Evolutionary conservation across 441 rosid genomes (phyloP).

Genomic region (Adansonia gregorii): DNA sequence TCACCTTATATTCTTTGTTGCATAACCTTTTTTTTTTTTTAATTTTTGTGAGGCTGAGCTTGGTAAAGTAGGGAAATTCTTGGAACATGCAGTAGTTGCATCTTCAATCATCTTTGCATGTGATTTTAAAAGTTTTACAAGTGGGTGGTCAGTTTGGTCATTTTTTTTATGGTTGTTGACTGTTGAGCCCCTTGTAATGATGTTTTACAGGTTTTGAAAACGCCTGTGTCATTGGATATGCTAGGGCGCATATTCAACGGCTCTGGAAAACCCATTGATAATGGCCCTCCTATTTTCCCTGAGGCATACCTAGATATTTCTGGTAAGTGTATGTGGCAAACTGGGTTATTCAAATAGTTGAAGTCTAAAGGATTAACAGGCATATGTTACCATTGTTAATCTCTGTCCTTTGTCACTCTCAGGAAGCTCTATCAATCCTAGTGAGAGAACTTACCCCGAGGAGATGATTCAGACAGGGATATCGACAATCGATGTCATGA

Average conservation of each 20-base stretch:
- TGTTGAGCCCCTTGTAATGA: conserved; percentile 14
- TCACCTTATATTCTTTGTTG: not conserved
- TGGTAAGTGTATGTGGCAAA: conserved; percentile 43
- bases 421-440: conserved; percentile 97
- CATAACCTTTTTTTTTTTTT: not conserved
- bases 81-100: not conserved
- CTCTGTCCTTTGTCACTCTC: conserved; percentile 21
- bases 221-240: conserved; percentile 17
- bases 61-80: not conserved
- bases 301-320: conserved; percentile 98
- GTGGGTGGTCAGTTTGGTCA: not conserved
- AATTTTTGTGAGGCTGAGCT: too few relatives aligned
- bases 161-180: not conserved
- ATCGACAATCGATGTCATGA: conserved; percentile 99
- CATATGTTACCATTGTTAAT: not conserved
- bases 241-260: conserved; percentile 95
- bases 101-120: not conserved
- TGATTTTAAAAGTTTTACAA: not conserved
- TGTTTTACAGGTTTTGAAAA: conserved; percentile 30
- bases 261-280: conserved; percentile 98
- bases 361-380: too few relatives aligned
- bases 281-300: conserved; percentile 97
- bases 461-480: conserved; percentile 57
- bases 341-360: not conserved
- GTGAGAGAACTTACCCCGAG: conserved; percentile 20